Base-by-base conservation (phyloP, 352 stramenopile species). In the Globisporangium canariense region DNA sequence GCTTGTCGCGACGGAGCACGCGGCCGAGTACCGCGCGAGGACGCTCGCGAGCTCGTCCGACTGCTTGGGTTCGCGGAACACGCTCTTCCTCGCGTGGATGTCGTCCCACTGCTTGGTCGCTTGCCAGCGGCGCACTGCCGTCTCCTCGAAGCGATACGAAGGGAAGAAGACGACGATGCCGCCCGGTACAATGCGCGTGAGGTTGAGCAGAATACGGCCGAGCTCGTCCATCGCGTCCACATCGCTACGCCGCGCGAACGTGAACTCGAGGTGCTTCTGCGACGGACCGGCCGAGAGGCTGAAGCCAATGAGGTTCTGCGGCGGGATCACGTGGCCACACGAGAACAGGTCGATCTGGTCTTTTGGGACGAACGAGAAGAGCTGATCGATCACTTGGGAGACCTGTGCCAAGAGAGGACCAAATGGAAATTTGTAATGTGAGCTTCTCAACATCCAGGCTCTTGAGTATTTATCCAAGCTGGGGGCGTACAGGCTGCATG, bases 101-200 rank as follows among this genome's bases (percentile, higher is more conserved):
- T 96, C 73, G 3, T 87, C 72, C 69, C 92, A 91, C 41, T 93
- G 75, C 7, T 76, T 86, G 13, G 77, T 97, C 9, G 76, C 53
- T 61, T 89, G 77, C 96, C 97, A 99, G 61, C 86, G 81, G 10
- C 71, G 68, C 9, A 98, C 86, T 1, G 95, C 76, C 34, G 77
- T 66, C 36, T 97, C 87, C 80, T 99, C 90, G 62, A 99, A 99
- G 13, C 78, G 85, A 70, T 99, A 99, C 11, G 96, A 99, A 28
- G 97, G 89, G 55, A 99, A 90, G 74, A 99, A 99, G 2, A 99
- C 94, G 8, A 99, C 97, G 28, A 99, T 68, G 13, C 98, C 98
- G 40, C 89, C 80, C 4, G 97, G 97, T 22, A 99, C 91, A 18
- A 97, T 75, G 14, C 79, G 84, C 22, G 78, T 83, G 3, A 99